Evolutionary conservation across 2,329 filamentous ascomycete species (phyloP).

Genomic region (Diaporthe citriasiana): DNA sequence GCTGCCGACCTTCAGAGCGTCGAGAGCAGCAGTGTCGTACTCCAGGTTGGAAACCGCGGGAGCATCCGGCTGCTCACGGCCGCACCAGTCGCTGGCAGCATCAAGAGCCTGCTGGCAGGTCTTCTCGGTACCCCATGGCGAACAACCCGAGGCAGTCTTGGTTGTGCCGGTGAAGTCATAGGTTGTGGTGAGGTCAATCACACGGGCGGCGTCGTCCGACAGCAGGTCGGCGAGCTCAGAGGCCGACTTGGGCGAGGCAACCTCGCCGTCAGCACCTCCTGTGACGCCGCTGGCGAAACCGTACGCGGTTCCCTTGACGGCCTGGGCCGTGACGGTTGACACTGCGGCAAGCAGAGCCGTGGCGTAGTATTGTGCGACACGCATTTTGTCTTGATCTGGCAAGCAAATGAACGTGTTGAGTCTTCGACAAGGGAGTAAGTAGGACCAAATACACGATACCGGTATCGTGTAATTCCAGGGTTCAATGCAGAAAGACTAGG

Average conservation of each 20-base stretch:
- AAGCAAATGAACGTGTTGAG: constrained; percentile 20
- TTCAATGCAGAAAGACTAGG: constrained; percentile 14
- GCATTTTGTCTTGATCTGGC: constrained; percentile 27
- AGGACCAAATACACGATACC: constrained; percentile 33
- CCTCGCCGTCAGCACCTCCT: constrained; percentile 68
- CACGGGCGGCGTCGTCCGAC: constrained; percentile 64
- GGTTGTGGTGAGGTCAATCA: constrained; percentile 70
- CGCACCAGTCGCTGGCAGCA: constrained; percentile 67
- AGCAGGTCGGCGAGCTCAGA: constrained; percentile 72
- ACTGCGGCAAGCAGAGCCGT: constrained; percentile 46
- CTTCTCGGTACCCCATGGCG: constrained; percentile 67
- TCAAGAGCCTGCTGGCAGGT: constrained; percentile 72
- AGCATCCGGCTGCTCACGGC: constrained; percentile 67
- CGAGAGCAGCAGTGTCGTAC: constrained; percentile 65
- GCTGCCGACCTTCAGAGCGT: constrained; percentile 65
- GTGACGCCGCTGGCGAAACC: constrained; percentile 67
- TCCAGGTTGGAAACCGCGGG: constrained; percentile 57
- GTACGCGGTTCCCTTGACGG: constrained; percentile 54
- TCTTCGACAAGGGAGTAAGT: not conserved
- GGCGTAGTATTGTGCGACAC: constrained; percentile 34
- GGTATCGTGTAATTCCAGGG: constrained; percentile 32
- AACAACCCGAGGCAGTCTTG: constrained; percentile 68
- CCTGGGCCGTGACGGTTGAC: constrained; percentile 45
- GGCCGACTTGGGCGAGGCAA: constrained; percentile 66
- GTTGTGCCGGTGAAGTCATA: constrained; percentile 70